Conservation (phyloP, 768 basidiomycete species). For the Gloeopeniophorella convolvens region DNA sequence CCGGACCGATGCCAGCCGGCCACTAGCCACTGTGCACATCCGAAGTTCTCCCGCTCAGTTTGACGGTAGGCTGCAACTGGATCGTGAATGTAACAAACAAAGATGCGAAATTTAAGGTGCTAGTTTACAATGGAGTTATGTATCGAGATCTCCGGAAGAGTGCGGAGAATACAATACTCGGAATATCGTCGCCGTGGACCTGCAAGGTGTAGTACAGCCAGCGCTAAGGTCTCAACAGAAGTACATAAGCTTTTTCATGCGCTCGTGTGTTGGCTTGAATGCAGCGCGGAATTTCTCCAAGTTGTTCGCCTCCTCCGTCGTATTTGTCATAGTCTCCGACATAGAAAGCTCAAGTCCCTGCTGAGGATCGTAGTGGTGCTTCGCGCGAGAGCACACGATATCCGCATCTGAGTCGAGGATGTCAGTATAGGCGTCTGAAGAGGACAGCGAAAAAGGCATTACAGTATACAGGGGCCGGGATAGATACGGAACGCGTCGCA, state of each 20-base stretch:
- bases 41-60: no score
- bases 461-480: slow-evolving; percentile 82
- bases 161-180: no score
- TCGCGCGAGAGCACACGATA: slow-evolving; percentile 68
- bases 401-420: slow-evolving; percentile 53
- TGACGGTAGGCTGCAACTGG: no score
- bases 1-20: no score
- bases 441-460: slow-evolving; percentile 23
- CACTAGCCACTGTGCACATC: no score
- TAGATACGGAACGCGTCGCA: slow-evolving; percentile 74
- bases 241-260: slow-evolving; percentile 36
- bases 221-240: slow-evolving; percentile 27
- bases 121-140: no score
- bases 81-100: no score
- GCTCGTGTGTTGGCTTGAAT: slow-evolving; percentile 52
- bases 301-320: slow-evolving; percentile 34
- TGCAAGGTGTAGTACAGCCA: no score
- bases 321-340: slow-evolving; percentile 39
- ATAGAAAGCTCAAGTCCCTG: slow-evolving; percentile 54
- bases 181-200: no score
- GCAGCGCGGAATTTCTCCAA: slow-evolving; percentile 37
- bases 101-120: no score
- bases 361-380: slow-evolving; percentile 71
- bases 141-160: no score
- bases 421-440: neutral